Evolutionary conservation across 169 alveolate genomes (phyloP).

Genomic region (Toxoplasma gondii): DNA sequence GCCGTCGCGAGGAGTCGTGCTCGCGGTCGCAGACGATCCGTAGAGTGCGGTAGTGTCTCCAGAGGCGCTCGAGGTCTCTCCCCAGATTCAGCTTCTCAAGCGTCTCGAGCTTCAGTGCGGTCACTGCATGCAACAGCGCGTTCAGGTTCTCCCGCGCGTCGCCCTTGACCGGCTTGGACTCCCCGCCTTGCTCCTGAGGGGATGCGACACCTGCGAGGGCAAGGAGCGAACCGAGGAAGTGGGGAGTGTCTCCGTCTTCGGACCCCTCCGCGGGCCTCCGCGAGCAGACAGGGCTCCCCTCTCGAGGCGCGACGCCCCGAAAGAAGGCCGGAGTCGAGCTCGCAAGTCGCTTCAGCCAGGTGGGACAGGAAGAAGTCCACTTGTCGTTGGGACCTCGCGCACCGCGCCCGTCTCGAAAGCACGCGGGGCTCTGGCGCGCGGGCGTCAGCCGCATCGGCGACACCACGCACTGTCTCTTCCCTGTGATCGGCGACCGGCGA

Average conservation of each 20-base stretch:
- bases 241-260: background rate
- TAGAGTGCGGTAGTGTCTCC: background rate
- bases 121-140: background rate
- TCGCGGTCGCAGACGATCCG: slow-evolving; percentile 10
- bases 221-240: background rate
- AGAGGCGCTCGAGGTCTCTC: background rate
- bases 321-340: no score
- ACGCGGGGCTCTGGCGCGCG: background rate
- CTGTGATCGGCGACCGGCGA: slow-evolving; percentile 18
- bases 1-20: background rate
- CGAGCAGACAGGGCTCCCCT: background rate
- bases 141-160: background rate
- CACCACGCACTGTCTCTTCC: background rate
- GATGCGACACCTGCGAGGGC: background rate
- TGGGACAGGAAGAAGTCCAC: background rate
- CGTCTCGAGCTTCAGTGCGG: background rate
- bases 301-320: no score
- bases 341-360: background rate
- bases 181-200: background rate
- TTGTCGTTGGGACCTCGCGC: no score
- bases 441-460: background rate
- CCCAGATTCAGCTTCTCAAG: background rate
- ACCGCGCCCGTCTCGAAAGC: background rate
- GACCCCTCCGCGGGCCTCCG: background rate
- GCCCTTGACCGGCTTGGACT: background rate